Conservation (phyloP, 495 filamentous ascomycete species). For the Annulohypoxylon moriforme region DNA sequence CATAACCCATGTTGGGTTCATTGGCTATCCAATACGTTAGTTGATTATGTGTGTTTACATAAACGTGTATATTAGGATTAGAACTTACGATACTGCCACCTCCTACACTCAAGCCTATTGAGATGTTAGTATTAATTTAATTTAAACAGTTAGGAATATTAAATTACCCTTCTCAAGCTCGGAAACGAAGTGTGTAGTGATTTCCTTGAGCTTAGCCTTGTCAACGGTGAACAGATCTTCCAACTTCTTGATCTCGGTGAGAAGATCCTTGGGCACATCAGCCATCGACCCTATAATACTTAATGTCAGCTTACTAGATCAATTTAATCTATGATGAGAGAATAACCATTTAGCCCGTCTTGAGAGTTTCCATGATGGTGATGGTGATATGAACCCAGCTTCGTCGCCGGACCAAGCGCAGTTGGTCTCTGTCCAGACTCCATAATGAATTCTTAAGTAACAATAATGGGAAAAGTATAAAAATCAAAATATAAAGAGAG, state of each 20-base stretch:
- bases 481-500: background rate
- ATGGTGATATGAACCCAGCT: constrained; percentile 28
- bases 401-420: constrained; percentile 14
- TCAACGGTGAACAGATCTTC: constrained; percentile 89
- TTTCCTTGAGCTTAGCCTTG: constrained; percentile 81
- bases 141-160: background rate
- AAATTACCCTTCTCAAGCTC: constrained; percentile 86
- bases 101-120: constrained; percentile 79
- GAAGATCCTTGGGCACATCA: constrained; percentile 81
- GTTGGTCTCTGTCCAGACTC: constrained; percentile 21
- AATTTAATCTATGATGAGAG: background rate
- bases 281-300: constrained; percentile 51
- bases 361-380: constrained; percentile 16
- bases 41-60: constrained; percentile 23
- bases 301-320: constrained; percentile 31
- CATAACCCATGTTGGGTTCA: constrained; percentile 99
- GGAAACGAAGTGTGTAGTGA: constrained; percentile 86
- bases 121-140: constrained; percentile 24
- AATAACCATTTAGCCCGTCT: constrained; percentile 28
- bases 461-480: constrained; percentile 4
- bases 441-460: constrained; percentile 21
- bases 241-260: constrained; percentile 83
- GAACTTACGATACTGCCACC: constrained; percentile 90
- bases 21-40: constrained; percentile 70
- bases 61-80: background rate